Conservation (phyloP, 2,329 filamentous ascomycete species). For the Calonectria henricotiae region DNA sequence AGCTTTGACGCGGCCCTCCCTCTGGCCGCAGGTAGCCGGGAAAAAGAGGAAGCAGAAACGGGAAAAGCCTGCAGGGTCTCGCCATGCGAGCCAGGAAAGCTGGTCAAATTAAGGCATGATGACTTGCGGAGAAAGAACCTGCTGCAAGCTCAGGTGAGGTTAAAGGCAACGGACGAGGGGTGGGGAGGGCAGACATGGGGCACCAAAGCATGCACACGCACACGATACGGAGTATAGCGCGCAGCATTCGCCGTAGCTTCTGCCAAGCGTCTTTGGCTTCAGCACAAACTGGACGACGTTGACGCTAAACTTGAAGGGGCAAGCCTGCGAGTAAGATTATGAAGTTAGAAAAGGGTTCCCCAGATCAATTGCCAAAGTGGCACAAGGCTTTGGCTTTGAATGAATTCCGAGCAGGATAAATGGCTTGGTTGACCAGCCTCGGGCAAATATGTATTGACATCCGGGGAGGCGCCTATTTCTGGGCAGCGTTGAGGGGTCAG, state of each 20-base stretch:
- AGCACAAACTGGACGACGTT: slow-evolving; percentile 26
- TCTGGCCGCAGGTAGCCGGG: not conserved
- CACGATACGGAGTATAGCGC: slow-evolving; percentile 1
- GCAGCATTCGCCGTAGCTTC: not conserved
- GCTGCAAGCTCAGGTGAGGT: slow-evolving; percentile 32
- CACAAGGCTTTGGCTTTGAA: not conserved
- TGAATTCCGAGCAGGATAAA: not conserved
- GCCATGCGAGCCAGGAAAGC: slow-evolving; percentile 14
- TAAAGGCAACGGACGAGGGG: slow-evolving; percentile 21
- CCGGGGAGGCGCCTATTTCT: slow-evolving; percentile 5
- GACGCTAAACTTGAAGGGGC: slow-evolving; percentile 24
- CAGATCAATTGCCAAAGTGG: not conserved
- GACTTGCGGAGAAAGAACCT: slow-evolving; percentile 25
- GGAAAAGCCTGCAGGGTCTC: slow-evolving; percentile 17
- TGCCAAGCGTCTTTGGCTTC: slow-evolving; percentile 16
- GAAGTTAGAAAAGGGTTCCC: not conserved
- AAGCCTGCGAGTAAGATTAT: slow-evolving; percentile 7
- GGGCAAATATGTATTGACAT: slow-evolving; percentile 1
- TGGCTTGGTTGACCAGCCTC: not conserved
- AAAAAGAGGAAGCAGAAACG: slow-evolving; percentile 10
- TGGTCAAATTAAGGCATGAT: slow-evolving; percentile 14
- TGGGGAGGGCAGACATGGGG: slow-evolving; percentile 18
- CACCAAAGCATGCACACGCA: slow-evolving; percentile 10
- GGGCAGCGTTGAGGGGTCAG: slow-evolving; percentile 1
- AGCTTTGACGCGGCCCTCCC: not conserved